Evolutionary conservation across 164 flowering plant species (phyloP), one percentile per base, ranked within the genome.

Genomic region (Protea cynaroides): DNA sequence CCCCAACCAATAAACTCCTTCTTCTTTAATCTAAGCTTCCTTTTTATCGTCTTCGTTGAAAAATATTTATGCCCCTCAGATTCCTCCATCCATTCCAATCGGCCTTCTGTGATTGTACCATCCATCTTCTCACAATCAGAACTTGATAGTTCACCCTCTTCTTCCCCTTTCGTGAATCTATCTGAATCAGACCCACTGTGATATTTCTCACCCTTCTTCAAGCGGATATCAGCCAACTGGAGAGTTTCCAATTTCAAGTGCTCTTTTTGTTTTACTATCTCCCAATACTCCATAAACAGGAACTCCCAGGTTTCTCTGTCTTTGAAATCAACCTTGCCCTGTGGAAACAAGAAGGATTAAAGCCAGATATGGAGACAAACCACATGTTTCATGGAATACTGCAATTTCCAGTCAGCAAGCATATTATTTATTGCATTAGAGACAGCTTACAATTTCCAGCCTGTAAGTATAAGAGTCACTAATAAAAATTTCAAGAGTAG

Each of bases 1-100:
- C 85, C 96, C 98, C 97, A 90, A 34, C 94, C 89, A 59, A 71
- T 52, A 54, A 82, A 90, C 67, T 81, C 83, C 8, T 4, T 76
- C 63, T 74, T 80, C 58, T 68, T 79, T 38, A 79, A 61, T 25
- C 65, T 82, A 8, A 23, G 38, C 36, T 65, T 76, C 56, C 57
- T 73, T 29, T 56, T 60, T 37, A 25, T 49, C 5, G 7, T 63
- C 62, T 56, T 74, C 59, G 24, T 14, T 37, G 34, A 21, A 46
- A 49, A 13, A 17, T n/a, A 18, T n/a, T 36, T 50, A 65, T 51
- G 53, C 24, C 66, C 38, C 67, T 70, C 65, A 15, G 65, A 23
- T 67, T 43, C 62, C 67, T 73, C 74, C 63, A 62, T 58, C 25
- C 38, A 71, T 66, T 55, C 25, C 23, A 0, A 25, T 13, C 61